phyloP scores from a whole-genome alignment of 1,284 basidiomycete species.

The Trichosporon inkin region DNA sequence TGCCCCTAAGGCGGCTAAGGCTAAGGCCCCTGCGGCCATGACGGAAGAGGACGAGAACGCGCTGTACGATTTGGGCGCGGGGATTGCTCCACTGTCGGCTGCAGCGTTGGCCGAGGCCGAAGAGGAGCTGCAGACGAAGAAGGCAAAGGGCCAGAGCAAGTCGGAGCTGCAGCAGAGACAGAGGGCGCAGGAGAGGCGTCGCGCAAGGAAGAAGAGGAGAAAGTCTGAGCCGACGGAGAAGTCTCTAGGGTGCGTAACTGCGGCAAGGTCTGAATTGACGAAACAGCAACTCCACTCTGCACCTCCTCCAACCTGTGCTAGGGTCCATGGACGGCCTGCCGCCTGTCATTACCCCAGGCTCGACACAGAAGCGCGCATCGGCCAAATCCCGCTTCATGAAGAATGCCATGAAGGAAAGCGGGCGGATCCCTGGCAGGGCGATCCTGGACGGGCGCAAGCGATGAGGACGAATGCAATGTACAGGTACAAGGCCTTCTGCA shows the following conservation, averaged over 20 bases:
- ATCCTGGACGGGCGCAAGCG: conserved; percentile 32
- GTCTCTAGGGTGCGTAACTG: conserved; percentile 7
- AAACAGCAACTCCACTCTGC: conserved; percentile 20
- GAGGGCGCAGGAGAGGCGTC: conserved; percentile 12
- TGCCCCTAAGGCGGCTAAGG: not conserved
- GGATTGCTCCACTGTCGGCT: conserved; percentile 19
- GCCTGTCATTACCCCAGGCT: conserved; percentile 24
- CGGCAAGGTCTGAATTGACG: not conserved
- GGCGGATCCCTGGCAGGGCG: conserved; percentile 30
- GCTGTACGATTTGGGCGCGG: conserved; percentile 14
- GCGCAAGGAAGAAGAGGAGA: conserved; percentile 15
- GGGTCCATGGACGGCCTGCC: conserved; percentile 22
- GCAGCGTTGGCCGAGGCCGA: conserved; percentile 17
- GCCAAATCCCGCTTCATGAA: conserved; percentile 30
- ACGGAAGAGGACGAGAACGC: conserved; percentile 14
- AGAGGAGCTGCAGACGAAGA: conserved; percentile 8
- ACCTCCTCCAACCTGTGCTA: conserved; percentile 26
- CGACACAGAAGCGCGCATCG: conserved; percentile 1
- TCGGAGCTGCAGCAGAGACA: not conserved
- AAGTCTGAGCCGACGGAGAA: conserved; percentile 14
- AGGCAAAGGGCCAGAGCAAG: not conserved
- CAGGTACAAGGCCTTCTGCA: too few relatives aligned
- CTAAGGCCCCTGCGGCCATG: not conserved
- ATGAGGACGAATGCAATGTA: not conserved
- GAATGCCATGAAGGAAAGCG: conserved; percentile 36